phyloP scores from a whole-genome alignment of 2,329 filamentous ascomycete species.

The Hypoxylon sp. region DNA sequence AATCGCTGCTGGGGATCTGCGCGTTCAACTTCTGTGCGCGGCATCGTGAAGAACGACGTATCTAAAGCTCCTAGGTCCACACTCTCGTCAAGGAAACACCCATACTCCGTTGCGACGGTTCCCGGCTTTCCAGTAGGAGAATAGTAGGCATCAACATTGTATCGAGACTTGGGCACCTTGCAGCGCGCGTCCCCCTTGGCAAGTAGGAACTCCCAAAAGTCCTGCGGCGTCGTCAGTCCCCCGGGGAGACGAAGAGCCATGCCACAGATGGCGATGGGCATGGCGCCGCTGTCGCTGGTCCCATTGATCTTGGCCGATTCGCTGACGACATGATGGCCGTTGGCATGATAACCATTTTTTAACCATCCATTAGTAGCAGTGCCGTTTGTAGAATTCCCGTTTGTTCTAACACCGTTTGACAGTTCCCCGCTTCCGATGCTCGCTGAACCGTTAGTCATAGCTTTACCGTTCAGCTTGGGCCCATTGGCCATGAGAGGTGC shows the following conservation, averaged over 20 bases:
- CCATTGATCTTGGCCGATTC: constrained; percentile 3
- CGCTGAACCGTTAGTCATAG: constrained; percentile 2
- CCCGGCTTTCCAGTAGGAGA: constrained; percentile 30
- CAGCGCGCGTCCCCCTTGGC: constrained; percentile 33
- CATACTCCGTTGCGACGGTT: constrained; percentile 33
- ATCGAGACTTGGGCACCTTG: constrained; percentile 32
- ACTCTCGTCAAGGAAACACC: constrained; percentile 36
- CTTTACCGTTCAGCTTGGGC: constrained; percentile 5
- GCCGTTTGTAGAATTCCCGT: constrained; percentile 13
- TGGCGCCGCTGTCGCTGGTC: background rate
- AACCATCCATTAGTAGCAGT: constrained; percentile 4
- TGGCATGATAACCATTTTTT: constrained; percentile 19
- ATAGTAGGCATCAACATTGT: constrained; percentile 30
- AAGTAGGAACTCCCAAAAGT: constrained; percentile 39
- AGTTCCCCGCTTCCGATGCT: constrained; percentile 12
- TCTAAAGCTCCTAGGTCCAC: constrained; percentile 33
- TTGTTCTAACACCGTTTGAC: constrained; percentile 5
- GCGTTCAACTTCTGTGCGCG: constrained; percentile 46
- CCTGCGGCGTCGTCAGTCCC: constrained; percentile 18
- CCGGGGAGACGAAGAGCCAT: constrained; percentile 35
- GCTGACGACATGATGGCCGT: constrained; percentile 3
- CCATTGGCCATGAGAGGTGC: constrained; percentile 3
- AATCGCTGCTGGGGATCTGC: constrained; percentile 55
- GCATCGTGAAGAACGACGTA: constrained; percentile 31
- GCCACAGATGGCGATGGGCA: constrained; percentile 33